Evolutionary conservation across 1,284 basidiomycete genomes (phyloP).

Genomic region (Melampsora larici-populina): DNA sequence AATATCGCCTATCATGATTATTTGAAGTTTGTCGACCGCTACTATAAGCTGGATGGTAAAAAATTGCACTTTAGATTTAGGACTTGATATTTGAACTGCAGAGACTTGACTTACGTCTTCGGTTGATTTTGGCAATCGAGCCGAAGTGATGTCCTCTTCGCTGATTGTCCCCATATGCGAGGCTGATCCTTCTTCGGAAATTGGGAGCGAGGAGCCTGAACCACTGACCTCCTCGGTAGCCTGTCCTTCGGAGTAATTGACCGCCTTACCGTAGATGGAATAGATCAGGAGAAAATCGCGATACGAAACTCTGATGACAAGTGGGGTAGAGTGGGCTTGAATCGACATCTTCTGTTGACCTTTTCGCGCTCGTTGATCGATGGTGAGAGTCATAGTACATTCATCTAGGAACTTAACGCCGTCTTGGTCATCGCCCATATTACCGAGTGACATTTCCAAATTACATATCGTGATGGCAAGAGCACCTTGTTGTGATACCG

Average conservation of each 20-base stretch:
- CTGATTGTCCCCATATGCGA: not conserved
- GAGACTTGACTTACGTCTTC: not conserved
- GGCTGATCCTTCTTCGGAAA: not conserved
- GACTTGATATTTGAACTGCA: not conserved
- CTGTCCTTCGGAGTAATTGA: slow-evolving; percentile 34
- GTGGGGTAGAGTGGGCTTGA: slow-evolving; percentile 41
- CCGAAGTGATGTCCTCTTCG: not conserved
- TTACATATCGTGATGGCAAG: slow-evolving; percentile 27
- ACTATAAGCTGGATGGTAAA: slow-evolving; percentile 65
- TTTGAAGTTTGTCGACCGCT: slow-evolving; percentile 81
- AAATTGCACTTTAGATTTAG: not conserved
- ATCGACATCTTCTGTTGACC: slow-evolving; percentile 2
- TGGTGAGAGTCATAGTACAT: slow-evolving; percentile 40
- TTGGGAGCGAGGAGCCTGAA: not conserved
- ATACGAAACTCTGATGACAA: slow-evolving; percentile 34
- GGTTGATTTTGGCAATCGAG: not conserved
- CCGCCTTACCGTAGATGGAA: slow-evolving; percentile 39
- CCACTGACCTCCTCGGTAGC: not conserved
- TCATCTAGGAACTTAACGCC: slow-evolving; percentile 41
- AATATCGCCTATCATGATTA: slow-evolving; percentile 89
- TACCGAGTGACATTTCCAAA: slow-evolving; percentile 41
- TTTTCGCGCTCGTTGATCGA: not conserved
- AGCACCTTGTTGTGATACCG: slow-evolving; percentile 28
- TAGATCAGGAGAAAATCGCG: slow-evolving; percentile 38
- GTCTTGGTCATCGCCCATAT: slow-evolving; percentile 28